Base-by-base conservation (phyloP, 1,284 basidiomycete species). In the Mycena citricolor region DNA sequence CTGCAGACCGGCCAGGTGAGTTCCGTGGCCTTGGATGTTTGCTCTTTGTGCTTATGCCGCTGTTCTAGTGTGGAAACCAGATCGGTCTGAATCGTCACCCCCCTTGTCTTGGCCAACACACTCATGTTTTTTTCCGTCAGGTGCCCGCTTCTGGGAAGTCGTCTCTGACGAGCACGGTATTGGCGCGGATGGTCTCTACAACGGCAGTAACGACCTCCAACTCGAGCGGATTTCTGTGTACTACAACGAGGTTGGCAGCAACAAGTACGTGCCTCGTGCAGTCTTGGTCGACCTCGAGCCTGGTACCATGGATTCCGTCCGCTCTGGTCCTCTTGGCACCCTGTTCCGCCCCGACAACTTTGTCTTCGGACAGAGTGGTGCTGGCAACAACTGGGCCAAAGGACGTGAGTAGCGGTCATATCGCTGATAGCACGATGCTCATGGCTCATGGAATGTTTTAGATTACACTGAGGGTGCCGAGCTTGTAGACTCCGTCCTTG, bases 121-220 rank as follows among this genome's bases (percentile, higher is more conserved):
- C n/a, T 22, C 26, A 30, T 24, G 24, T 23, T 32, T 28, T 44
- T 42, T 56, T 23, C 19, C 10, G 26, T 17, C 53, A 89, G 88
- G 89, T 86, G 89, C 91, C 77, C 95, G 97, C 74, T 97, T 98
- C 86, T 97, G 93, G 94, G 93, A 89, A 70, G 93, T 92, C 60
- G 85, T 98, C 63, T 94, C 92, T 52, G 93, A 97, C 68, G 94
- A 98, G 77, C 94, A 98, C 70, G 93, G 92, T 65, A 93, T 97
- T 68, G 90, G 90, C 70, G 77, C 76, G 67, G 89, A 94, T 75
- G 94, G 94, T 72, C 69, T 78, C 49, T 98, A 97, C 83, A 87
- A 89, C 70, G 95, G 95, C 63, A 92, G 69, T 67, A 87, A 88
- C 65, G 94, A 97, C 71, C 83, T 93, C 59, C 95, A 98, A 74